Evolutionary conservation across 2,329 filamentous ascomycete species (phyloP).

Genomic region (Hymenoscyphus repandus): DNA sequence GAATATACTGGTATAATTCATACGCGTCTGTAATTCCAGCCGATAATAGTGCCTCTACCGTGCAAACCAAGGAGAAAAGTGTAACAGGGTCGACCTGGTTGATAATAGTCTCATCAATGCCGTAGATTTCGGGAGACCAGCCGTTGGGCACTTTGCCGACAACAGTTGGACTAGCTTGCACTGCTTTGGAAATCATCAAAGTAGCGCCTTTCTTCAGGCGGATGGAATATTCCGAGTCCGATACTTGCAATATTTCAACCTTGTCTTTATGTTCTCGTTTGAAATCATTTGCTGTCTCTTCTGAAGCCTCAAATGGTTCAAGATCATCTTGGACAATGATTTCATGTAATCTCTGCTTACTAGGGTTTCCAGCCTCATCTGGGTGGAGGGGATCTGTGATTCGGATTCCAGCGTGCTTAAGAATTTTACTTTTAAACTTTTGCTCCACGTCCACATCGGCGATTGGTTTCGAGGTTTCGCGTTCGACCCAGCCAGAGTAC

Average conservation of each 20-base stretch:
- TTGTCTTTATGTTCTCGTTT: neutral
- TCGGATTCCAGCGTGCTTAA: neutral
- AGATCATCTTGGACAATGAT: neutral
- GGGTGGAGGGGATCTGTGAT: neutral
- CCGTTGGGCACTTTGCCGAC: constrained; percentile 92
- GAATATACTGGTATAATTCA: constrained; percentile 98
- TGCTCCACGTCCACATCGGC: neutral
- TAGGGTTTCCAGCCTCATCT: neutral
- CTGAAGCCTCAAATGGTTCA: neutral
- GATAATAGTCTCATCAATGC: constrained; percentile 93
- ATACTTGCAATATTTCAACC: neutral
- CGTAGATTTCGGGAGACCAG: constrained; percentile 91
- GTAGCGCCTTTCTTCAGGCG: neutral
- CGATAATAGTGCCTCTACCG: constrained; percentile 79
- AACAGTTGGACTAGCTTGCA: neutral
- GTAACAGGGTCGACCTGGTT: constrained; percentile 92
- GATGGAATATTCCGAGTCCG: too few species aligned
- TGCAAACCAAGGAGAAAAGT: constrained; percentile 85
- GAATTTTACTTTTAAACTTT: neutral
- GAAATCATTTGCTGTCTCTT: neutral
- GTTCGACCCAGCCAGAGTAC: neutral
- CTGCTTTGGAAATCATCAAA: neutral
- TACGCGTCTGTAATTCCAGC: constrained; percentile 95
- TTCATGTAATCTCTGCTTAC: neutral
- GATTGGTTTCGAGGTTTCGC: neutral